Base-by-base conservation (phyloP, 2,329 filamentous ascomycete genomes). In the Tolypocladium ovalisporum region DNA sequence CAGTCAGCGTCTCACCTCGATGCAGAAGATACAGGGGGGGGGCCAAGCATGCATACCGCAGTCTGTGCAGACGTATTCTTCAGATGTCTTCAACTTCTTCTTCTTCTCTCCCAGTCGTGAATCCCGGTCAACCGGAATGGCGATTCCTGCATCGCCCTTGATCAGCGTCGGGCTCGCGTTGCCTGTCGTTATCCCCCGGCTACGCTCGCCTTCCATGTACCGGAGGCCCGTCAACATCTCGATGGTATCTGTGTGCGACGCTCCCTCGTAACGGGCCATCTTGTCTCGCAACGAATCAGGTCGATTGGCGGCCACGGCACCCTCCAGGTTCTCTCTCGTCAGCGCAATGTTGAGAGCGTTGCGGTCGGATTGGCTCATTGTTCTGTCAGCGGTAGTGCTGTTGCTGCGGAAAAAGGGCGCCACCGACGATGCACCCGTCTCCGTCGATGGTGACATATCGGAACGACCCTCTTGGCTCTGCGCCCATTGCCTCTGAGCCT, bases 1-100 rank as follows among this genome's bases (percentile, higher is more conserved):
- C 53, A 60, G 57, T 51, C 52, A 49, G 36, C 19, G 34, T 22
- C 5, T 13, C 15, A 13, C 12, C 29, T 35, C 47, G 7, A 32
- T 12, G 27, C 34, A 12, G 13, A 34, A 22, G 6, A 37, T 51
- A 13, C 56, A 42, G 29, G 19, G 19, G 32, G n/a, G n/a, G n/a
- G n/a, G n/a, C n/a, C 4, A 34, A 17, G 54, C 19, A 54, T 27
- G 75, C 80, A 62, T 75, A 77, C 93, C 92, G 73, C 93, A 97
- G 71, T 97, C 93, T 1, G 90, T 93, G 72, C 93, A 97, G 40
- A 96, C 90, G 68, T 97, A 97, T 76, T 97, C 92, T 67, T 96
- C 85, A 1, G 82, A 80, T 29, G 84, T 79, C 70, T 96, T 96
- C 52, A 90, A 76, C 70, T 96, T 96, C 77, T 88, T 89, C 77